Percentiles rank a stretch among this genome's conserved stretches.
Conservation (phyloP, 305 asterid genomes). For the Ajuga reptans region DNA sequence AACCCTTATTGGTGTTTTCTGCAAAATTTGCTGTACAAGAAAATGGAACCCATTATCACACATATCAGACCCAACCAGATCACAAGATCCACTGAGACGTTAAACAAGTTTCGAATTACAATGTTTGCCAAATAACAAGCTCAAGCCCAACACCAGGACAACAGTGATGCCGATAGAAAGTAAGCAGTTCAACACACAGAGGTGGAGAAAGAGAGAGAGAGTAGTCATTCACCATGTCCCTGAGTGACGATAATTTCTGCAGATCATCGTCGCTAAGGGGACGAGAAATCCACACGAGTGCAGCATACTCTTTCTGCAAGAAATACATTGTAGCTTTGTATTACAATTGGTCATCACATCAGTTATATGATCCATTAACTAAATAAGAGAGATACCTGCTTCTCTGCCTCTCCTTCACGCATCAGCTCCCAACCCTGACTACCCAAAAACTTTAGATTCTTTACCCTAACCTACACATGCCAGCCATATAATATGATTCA, state of each 20-base stretch:
- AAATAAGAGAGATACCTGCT: conserved; percentile 50
- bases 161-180: not conserved
- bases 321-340: not conserved
- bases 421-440: conserved; percentile 81
- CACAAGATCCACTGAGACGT: not conserved
- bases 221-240: conserved; percentile 45
- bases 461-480: conserved; percentile 55
- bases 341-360: conserved; percentile 2
- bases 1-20: conserved; percentile 90
- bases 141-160: not conserved
- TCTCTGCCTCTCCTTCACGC: conserved; percentile 98
- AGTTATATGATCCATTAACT: not conserved
- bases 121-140: not conserved
- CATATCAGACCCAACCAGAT: not conserved
- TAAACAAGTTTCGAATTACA: not conserved
- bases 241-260: conserved; percentile 39
- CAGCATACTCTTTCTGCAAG: conserved; percentile 79
- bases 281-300: conserved; percentile 86
- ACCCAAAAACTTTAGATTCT: conserved; percentile 63
- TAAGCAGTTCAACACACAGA: not conserved
- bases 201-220: not conserved
- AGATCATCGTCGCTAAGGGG: conserved; percentile 48
- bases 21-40: conserved; percentile 54
- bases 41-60: conserved; percentile 19
- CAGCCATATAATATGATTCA: conserved; percentile 6